Percentiles rank a stretch among this genome's conserved stretches.
These are phyloP conservation scores for Pholiota adiposa DNA, from an alignment of 1,284 basidiomycete genomes.

Conservation along the genomic window DNA sequence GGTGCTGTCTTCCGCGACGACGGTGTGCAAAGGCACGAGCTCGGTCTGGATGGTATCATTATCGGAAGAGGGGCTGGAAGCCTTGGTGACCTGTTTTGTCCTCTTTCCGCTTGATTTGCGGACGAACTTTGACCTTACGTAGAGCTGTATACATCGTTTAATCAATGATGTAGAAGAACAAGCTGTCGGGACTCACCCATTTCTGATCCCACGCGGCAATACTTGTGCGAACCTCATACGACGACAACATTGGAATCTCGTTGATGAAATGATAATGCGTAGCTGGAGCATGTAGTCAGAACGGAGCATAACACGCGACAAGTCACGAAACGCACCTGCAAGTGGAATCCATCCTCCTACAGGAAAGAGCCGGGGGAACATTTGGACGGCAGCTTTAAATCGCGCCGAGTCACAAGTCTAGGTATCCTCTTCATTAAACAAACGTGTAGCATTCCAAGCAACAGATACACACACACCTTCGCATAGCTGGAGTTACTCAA, in stretches of 20 bases:
- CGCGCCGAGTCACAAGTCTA: constrained; percentile 50
- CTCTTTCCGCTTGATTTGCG: constrained; percentile 53
- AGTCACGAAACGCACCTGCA: constrained; percentile 50
- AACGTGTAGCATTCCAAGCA: neutral
- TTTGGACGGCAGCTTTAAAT: constrained; percentile 44
- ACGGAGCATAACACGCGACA: neutral
- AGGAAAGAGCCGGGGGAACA: constrained; percentile 67
- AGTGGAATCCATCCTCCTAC: constrained; percentile 73
- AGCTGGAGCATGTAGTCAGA: constrained; percentile 38
- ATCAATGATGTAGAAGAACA: neutral
- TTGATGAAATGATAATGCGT: constrained; percentile 77
- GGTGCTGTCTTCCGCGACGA: constrained; percentile 27
- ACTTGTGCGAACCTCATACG: constrained; percentile 72
- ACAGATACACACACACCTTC: constrained; percentile 48
- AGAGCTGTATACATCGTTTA: constrained; percentile 47
- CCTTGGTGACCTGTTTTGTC: constrained; percentile 23
- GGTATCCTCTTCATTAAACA: neutral
- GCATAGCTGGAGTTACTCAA: constrained; percentile 80
- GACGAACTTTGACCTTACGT: constrained; percentile 68
- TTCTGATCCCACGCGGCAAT: constrained; percentile 83
- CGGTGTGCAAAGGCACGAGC: constrained; percentile 26
- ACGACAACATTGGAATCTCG: constrained; percentile 76
- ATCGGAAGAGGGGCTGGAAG: constrained; percentile 16
- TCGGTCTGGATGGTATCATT: constrained; percentile 13
- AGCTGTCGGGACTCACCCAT: constrained; percentile 63